Evolutionary conservation across 371 early-diverging fungal species (phyloP).

Genomic region (Syncephalastrum monosporum): DNA sequence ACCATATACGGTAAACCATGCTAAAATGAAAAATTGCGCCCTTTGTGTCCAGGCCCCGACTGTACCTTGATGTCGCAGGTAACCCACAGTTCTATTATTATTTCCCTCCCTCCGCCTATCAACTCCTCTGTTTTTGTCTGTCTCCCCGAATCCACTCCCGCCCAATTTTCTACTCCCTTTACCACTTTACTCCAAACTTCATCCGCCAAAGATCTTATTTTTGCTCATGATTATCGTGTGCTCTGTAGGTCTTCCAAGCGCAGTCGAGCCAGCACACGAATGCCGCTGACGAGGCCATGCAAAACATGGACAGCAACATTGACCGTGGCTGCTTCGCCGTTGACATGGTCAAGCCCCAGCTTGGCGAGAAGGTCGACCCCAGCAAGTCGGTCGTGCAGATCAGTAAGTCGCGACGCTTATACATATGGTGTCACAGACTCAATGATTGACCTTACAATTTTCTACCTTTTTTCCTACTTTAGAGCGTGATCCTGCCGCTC

Average conservation of each 20-base stretch:
- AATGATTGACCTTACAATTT: too few relatives aligned
- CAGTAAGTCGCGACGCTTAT: conserved; percentile 9
- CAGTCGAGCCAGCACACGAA: conserved; percentile 37
- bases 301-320: conserved; percentile 27
- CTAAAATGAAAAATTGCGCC: conserved; percentile 3
- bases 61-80: conserved; percentile 54
- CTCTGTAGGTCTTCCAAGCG: conserved; percentile 27
- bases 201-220: too few relatives aligned
- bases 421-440: too few relatives aligned
- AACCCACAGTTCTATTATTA: not conserved
- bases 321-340: conserved; percentile 52
- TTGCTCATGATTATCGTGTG: too few relatives aligned
- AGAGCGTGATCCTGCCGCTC: conserved; percentile 45
- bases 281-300: conserved; percentile 29
- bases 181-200: too few relatives aligned
- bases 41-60: conserved; percentile 28
- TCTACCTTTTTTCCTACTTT: not conserved
- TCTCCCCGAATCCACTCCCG: too few relatives aligned
- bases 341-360: conserved; percentile 30
- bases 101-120: too few relatives aligned
- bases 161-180: too few relatives aligned
- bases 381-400: conserved; percentile 33
- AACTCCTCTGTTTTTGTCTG: too few relatives aligned
- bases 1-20: conserved; percentile 1
- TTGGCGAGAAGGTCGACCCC: conserved; percentile 29